Percentiles rank a stretch among this genome's conserved stretches.
phyloP scores from a whole-genome alignment of 805 yeast genomes.

The Sugiyamaella floridensis region DNA sequence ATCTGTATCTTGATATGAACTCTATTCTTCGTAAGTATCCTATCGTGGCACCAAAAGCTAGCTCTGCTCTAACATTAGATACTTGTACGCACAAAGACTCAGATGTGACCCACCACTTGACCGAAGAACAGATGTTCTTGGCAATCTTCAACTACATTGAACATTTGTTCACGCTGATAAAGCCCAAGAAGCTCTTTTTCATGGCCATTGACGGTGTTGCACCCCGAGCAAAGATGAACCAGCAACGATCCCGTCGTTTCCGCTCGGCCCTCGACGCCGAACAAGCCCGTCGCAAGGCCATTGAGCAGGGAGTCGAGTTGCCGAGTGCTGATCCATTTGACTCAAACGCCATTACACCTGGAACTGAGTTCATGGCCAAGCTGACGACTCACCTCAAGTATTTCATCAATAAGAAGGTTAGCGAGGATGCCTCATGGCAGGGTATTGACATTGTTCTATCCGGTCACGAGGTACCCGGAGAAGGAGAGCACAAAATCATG shows the following conservation, averaged over 20 bases:
- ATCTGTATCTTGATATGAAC: slow-evolving; percentile 93
- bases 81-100: slow-evolving; percentile 82
- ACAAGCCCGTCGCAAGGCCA: slow-evolving; percentile 64
- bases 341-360: slow-evolving; percentile 90
- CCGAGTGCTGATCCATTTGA: slow-evolving; percentile 86
- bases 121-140: slow-evolving; percentile 87
- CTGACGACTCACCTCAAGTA: slow-evolving; percentile 75
- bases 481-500: slow-evolving; percentile 98
- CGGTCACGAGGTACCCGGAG: slow-evolving; percentile 97
- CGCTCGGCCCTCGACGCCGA: slow-evolving; percentile 92
- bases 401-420: slow-evolving; percentile 79
- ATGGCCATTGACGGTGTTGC: slow-evolving; percentile 99
- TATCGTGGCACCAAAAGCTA: not conserved
- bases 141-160: slow-evolving; percentile 93
- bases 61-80: slow-evolving; percentile 17
- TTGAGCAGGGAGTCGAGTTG: slow-evolving; percentile 60
- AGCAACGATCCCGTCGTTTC: slow-evolving; percentile 93
- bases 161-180: slow-evolving; percentile 79
- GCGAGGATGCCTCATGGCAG: slow-evolving; percentile 84
- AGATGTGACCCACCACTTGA: slow-evolving; percentile 52
- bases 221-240: slow-evolving; percentile 97
- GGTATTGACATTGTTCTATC: slow-evolving; percentile 67
- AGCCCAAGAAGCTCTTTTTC: slow-evolving; percentile 78
- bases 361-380: slow-evolving; percentile 92
- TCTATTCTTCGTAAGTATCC: slow-evolving; percentile 63